These are phyloP conservation scores for Cynara cardunculus DNA, from an alignment of 129 eudicot genomes.

Conservation along the genomic window DNA sequence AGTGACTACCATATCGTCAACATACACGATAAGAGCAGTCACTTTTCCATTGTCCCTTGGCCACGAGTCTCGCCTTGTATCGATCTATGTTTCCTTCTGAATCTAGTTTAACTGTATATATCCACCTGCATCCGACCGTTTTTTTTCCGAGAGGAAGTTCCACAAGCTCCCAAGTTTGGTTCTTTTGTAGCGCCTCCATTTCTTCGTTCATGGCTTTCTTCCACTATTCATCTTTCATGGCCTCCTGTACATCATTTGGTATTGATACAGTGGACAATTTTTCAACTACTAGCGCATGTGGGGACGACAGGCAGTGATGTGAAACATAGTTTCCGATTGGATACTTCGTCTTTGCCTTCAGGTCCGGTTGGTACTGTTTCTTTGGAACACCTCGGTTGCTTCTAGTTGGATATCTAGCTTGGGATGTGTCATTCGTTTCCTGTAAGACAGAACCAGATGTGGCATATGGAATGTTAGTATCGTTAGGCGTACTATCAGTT, in stretches of 20 bases:
- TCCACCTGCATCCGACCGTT: background rate
- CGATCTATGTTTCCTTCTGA: too few species aligned
- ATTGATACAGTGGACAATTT: background rate
- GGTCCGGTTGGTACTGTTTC: background rate
- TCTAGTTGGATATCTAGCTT: background rate
- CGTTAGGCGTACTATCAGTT: background rate
- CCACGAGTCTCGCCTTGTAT: background rate
- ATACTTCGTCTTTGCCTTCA: background rate
- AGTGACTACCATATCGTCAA: too few species aligned
- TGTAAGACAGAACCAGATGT: background rate
- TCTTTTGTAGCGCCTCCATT: background rate
- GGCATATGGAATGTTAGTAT: background rate
- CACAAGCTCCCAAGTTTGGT: background rate
- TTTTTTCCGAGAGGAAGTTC: background rate
- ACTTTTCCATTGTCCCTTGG: background rate
- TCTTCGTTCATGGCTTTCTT: slow-evolving; percentile 7
- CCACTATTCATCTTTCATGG: background rate
- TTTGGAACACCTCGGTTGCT: background rate
- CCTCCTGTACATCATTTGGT: background rate
- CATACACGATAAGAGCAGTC: too few species aligned
- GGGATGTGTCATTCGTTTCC: slow-evolving; percentile 2
- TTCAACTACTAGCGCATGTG: background rate
- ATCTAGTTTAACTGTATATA: background rate
- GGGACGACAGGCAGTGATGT: background rate
- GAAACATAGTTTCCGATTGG: too few species aligned